These are phyloP conservation scores for Aspergillus brasiliensis DNA, from an alignment of 2,329 filamentous ascomycete genomes.

Conservation along the genomic window DNA sequence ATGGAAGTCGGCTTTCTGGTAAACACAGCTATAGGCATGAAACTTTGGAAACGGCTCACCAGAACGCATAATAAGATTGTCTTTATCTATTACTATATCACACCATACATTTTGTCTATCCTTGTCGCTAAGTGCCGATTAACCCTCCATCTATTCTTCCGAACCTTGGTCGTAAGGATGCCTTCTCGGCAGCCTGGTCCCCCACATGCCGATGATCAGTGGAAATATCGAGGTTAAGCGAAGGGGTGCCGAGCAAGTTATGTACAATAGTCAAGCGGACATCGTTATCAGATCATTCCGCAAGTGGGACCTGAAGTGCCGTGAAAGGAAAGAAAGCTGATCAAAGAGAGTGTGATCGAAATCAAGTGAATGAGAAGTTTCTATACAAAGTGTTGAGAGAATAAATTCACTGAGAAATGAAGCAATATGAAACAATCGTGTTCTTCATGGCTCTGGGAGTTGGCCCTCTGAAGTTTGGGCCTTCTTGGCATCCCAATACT, in stretches of 20 bases:
- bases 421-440: slow-evolving; percentile 1
- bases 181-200: background rate
- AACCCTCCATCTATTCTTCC: background rate
- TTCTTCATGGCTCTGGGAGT: slow-evolving; percentile 13
- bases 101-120: background rate
- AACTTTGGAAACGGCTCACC: background rate
- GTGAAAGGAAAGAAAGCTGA: background rate
- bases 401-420: background rate
- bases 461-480: background rate
- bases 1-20: background rate
- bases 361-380: background rate
- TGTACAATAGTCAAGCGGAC: slow-evolving; percentile 2
- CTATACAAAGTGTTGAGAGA: background rate
- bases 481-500: slow-evolving; percentile 11
- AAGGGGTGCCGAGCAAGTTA: background rate
- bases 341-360: background rate
- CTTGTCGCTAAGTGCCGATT: background rate
- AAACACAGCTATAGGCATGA: background rate
- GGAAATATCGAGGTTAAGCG: background rate
- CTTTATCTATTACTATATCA: background rate
- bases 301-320: background rate
- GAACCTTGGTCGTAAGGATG: background rate
- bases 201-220: slow-evolving; percentile 2
- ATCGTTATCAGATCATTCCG: slow-evolving; percentile 1
- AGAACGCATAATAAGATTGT: background rate